Percentiles rank a stretch among this genome's conserved stretches.
Evolutionary conservation across 306 rosid species (phyloP).

Genomic region (Glycine tomentella): DNA sequence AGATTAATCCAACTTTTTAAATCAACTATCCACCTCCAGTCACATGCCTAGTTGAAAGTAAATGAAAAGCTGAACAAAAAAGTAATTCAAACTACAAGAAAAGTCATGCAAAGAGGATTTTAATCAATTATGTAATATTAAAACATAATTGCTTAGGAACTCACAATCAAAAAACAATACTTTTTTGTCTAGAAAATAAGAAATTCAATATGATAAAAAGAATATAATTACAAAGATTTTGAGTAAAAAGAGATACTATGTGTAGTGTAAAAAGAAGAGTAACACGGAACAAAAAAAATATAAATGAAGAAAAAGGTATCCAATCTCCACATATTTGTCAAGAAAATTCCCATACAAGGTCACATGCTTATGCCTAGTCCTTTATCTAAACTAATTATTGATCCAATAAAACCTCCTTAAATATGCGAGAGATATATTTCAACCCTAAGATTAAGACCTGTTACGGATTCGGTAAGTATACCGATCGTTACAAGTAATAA

Average conservation of each 20-base stretch:
- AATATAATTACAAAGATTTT: not conserved
- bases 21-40: not conserved
- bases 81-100: not conserved
- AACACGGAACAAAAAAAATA: not conserved
- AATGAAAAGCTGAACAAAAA: not conserved
- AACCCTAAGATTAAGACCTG: too few species aligned
- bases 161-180: not conserved
- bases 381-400: not conserved
- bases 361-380: not conserved
- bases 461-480: too few species aligned
- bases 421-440: too few species aligned
- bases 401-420: not conserved
- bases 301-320: constrained; percentile 6
- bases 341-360: not conserved
- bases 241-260: not conserved
- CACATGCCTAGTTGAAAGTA: not conserved
- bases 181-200: not conserved
- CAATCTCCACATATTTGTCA: not conserved
- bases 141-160: not conserved
- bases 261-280: not conserved
- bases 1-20: not conserved
- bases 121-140: not conserved
- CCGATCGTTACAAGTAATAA: too few species aligned
- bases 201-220: not conserved
- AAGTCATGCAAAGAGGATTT: not conserved